A percentile compares a stretch with the other conserved stretches of the same genome.
Evolutionary conservation across 2,329 filamentous ascomycete species (phyloP).

Genomic region (Cyanodermella asteris): DNA sequence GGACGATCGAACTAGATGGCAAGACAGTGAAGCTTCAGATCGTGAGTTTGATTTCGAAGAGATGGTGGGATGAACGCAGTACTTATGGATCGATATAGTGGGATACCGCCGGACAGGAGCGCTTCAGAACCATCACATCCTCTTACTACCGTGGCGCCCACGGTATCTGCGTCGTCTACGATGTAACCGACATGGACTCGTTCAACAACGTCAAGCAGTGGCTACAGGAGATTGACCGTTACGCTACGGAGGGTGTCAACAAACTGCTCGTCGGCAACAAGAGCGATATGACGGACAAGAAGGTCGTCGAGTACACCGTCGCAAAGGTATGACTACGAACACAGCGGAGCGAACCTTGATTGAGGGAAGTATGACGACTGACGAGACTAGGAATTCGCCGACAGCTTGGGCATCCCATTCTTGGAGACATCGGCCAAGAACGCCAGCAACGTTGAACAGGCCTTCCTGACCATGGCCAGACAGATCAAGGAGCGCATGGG

Average conservation of each 20-base stretch:
- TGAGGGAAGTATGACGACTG: neutral
- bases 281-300: constrained; percentile 99
- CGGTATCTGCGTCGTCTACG: constrained; percentile 98
- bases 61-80: neutral
- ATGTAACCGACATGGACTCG: constrained; percentile 99
- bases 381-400: constrained; percentile 65
- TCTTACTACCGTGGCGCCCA: constrained; percentile 98
- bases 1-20: constrained; percentile 96
- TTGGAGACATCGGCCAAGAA: constrained; percentile 99
- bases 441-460: constrained; percentile 97
- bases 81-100: constrained; percentile 36
- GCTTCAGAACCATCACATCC: constrained; percentile 98
- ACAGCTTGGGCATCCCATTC: constrained; percentile 96
- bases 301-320: constrained; percentile 98
- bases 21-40: constrained; percentile 99
- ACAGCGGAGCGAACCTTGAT: neutral
- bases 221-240: constrained; percentile 98
- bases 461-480: constrained; percentile 98
- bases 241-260: constrained; percentile 97
- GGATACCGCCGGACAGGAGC: constrained; percentile 97
- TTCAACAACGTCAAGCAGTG: constrained; percentile 99
- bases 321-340: constrained; percentile 54
- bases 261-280: constrained; percentile 99
- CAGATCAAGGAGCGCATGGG: constrained; percentile 99
- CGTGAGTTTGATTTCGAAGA: constrained; percentile 31